Conservation (phyloP, 2,329 filamentous ascomycete genomes). For the Metarhizium anisopliae region DNA sequence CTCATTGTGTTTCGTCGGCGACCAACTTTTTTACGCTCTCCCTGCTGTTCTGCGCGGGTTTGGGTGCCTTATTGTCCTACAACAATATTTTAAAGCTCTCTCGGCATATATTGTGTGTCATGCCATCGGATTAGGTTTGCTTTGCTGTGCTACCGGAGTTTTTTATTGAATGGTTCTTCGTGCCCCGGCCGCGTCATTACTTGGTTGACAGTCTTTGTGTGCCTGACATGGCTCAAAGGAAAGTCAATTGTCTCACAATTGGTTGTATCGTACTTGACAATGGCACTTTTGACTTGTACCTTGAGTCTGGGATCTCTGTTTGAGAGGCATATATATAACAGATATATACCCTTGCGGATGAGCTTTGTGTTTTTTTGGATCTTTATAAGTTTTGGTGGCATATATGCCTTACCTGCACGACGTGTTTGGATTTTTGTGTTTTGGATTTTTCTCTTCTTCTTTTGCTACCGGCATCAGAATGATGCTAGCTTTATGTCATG, state of each 20-base stretch:
- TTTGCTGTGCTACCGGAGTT: not conserved
- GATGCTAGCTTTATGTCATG: not conserved
- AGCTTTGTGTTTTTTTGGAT: not conserved
- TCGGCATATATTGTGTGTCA: not conserved
- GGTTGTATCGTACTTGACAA: too few species aligned
- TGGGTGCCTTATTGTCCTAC: too few species aligned
- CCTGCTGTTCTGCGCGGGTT: too few species aligned
- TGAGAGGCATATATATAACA: not conserved
- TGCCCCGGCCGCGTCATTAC: too few species aligned
- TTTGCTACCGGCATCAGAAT: not conserved
- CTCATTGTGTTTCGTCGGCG: too few species aligned
- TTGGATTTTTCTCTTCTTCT: not conserved
- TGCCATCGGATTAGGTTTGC: not conserved
- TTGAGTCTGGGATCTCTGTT: not conserved
- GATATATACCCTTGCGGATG: constrained; percentile 1
- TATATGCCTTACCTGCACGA: not conserved
- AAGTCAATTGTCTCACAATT: too few species aligned
- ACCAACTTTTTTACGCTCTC: too few species aligned
- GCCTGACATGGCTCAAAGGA: too few species aligned
- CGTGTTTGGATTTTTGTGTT: not conserved
- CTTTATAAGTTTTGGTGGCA: not conserved
- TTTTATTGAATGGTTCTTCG: too few species aligned
- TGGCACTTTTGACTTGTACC: not conserved
- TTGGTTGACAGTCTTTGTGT: too few species aligned
- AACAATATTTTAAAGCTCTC: not conserved